Percentiles rank a stretch among this genome's conserved stretches.
Conservation (phyloP, 192 early-diverging fungal genomes). For the Coemansia asiatica region DNA sequence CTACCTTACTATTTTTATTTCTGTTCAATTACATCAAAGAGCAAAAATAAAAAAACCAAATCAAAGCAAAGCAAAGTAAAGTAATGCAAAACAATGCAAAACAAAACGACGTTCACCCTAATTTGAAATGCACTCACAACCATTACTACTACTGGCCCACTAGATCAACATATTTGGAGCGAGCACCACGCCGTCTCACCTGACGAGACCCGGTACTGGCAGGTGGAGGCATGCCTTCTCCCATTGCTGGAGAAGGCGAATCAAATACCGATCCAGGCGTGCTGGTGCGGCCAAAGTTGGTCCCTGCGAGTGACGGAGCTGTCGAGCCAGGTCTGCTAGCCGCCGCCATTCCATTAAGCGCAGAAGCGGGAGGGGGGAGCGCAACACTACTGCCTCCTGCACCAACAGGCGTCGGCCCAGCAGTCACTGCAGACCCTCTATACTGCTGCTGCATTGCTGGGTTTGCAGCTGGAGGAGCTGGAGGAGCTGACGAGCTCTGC, state of each 20-base stretch:
- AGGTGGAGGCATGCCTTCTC: constrained; percentile 13
- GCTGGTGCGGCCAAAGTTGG: constrained; percentile 27
- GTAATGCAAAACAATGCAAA: too few species aligned
- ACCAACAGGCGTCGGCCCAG: constrained; percentile 1
- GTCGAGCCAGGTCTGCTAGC: constrained; percentile 9
- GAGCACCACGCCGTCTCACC: constrained; percentile 40
- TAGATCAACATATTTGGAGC: constrained; percentile 57
- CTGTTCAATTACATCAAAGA: too few species aligned
- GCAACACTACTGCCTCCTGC: background rate
- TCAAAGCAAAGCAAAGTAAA: background rate
- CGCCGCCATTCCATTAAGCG: constrained; percentile 1
- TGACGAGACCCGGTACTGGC: constrained; percentile 15
- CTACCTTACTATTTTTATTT: too few species aligned
- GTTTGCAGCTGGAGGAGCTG: constrained; percentile 2
- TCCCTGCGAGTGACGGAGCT: constrained; percentile 19
- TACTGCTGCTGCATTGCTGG: background rate
- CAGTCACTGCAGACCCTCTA: background rate
- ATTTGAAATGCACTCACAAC: background rate
- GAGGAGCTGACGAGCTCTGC: constrained; percentile 23
- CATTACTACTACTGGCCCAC: constrained; percentile 46
- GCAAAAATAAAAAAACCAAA: too few species aligned
- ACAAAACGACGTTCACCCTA: too few species aligned
- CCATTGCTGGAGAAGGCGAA: constrained; percentile 2
- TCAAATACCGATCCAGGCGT: constrained; percentile 27
- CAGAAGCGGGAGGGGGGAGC: background rate